These are phyloP conservation scores for Crithidia sp. DNA, from an alignment of 208 protist species.

Conservation along the genomic window DNA sequence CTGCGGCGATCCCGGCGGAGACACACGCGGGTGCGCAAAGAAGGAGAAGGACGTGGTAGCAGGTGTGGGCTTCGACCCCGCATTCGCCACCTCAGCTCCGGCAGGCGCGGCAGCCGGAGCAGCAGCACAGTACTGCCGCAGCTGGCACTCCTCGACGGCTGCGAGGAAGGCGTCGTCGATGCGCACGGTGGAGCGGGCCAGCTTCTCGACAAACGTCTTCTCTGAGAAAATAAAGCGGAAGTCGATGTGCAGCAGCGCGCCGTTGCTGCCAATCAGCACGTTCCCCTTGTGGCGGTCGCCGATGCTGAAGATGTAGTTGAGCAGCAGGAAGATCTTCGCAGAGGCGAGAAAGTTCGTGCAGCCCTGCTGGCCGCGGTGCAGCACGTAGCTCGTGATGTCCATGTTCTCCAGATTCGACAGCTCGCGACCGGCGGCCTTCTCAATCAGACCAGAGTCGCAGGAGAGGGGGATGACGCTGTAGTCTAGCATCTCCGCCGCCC, in stretches of 20 bases:
- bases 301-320: constrained; percentile 89
- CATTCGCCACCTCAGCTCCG: too few species aligned
- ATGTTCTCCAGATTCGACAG: constrained; percentile 42
- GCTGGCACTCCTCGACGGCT: constrained; percentile 39
- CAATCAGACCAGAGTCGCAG: constrained; percentile 63
- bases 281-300: constrained; percentile 85
- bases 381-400: constrained; percentile 43
- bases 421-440: constrained; percentile 61
- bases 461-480: constrained; percentile 80
- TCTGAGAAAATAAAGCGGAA: constrained; percentile 77
- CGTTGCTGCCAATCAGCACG: constrained; percentile 74
- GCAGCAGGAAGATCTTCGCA: constrained; percentile 81
- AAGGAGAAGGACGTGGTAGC: neutral
- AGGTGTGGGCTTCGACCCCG: neutral
- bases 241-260: constrained; percentile 85
- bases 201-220: constrained; percentile 62
- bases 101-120: neutral
- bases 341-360: constrained; percentile 68
- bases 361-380: constrained; percentile 18
- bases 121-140: constrained; percentile 5
- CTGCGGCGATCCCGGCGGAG: neutral
- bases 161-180: constrained; percentile 53
- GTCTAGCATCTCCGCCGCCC: constrained; percentile 51
- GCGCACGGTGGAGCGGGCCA: constrained; percentile 47
- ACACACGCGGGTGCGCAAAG: neutral